A percentile compares a stretch with the other conserved stretches of the same genome.
Conservation (phyloP, 202 grass and related monocot species). For the Setaria italica region DNA sequence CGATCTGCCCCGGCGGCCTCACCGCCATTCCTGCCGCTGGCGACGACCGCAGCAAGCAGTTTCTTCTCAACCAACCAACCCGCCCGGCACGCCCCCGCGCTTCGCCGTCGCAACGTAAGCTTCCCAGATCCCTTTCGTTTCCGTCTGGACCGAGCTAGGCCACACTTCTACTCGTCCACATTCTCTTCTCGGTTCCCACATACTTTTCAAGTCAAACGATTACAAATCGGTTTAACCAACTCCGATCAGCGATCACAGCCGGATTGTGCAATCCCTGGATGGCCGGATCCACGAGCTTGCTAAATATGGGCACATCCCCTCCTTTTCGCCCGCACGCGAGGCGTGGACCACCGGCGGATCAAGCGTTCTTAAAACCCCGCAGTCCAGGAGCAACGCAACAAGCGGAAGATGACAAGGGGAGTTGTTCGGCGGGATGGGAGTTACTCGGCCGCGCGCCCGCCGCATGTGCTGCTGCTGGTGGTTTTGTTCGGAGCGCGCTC, state of each 20-base stretch:
- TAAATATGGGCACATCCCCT: not conserved
- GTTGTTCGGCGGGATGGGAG: not conserved
- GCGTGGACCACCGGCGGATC: slow-evolving; percentile 35
- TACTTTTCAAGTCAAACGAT: not conserved
- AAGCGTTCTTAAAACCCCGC: slow-evolving; percentile 25
- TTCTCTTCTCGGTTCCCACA: not conserved
- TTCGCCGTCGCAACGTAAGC: not conserved
- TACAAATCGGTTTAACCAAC: slow-evolving; percentile 15
- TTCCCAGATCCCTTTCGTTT: not conserved
- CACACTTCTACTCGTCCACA: not conserved
- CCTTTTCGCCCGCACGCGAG: slow-evolving; percentile 20
- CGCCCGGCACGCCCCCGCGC: not conserved
- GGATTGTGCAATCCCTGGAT: not conserved
- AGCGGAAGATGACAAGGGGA: slow-evolving; percentile 20
- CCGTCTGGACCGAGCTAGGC: not conserved
- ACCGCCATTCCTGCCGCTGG: not conserved
- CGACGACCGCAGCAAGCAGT: not conserved
- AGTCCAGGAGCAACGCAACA: slow-evolving; percentile 33
- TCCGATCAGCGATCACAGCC: not conserved
- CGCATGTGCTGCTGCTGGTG: slow-evolving; percentile 30
- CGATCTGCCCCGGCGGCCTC: not conserved
- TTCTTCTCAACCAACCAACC: not conserved
- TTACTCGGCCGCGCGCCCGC: not conserved
- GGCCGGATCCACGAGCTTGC: slow-evolving; percentile 31
- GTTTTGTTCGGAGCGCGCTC: not conserved